Evolutionary conservation across 2,329 filamentous ascomycete genomes (phyloP).

Genomic region (Beauveria australis): DNA sequence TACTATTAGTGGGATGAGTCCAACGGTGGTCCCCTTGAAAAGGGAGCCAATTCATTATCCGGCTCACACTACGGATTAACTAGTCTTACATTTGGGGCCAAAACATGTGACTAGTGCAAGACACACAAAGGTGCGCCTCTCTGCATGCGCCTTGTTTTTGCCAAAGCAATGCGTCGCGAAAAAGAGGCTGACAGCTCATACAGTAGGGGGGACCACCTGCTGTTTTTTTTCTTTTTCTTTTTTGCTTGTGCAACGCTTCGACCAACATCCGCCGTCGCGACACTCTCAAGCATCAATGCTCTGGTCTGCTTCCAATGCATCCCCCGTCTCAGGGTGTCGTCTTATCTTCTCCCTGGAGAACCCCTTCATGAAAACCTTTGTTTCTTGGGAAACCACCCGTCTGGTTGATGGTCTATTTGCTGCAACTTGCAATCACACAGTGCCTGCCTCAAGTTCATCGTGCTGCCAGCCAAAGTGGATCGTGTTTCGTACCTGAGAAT

Average conservation of each 20-base stretch:
- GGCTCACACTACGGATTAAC: neutral
- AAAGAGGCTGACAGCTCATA: neutral
- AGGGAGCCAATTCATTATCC: neutral
- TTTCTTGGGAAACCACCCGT: neutral
- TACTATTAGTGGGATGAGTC: neutral
- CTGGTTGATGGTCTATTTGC: neutral
- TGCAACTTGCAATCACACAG: neutral
- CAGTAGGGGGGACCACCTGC: neutral
- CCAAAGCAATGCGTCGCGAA: neutral
- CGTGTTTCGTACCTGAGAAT: neutral
- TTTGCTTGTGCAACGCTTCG: neutral
- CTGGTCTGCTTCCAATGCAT: neutral
- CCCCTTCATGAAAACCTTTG: neutral
- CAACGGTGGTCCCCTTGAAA: neutral
- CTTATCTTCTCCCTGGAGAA: neutral
- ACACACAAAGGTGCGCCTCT: neutral
- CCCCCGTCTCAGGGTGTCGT: neutral
- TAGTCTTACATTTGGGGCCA: slow-evolving; percentile 4
- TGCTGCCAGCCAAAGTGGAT: neutral
- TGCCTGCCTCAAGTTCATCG: neutral
- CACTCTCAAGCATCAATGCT: neutral
- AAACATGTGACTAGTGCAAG: neutral
- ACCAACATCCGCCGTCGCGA: neutral
- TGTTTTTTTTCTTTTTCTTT: neutral
- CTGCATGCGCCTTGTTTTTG: neutral